Evolutionary conservation across 2,329 filamentous ascomycete species (phyloP).

Genomic region (Dactylellina parvicollis): DNA sequence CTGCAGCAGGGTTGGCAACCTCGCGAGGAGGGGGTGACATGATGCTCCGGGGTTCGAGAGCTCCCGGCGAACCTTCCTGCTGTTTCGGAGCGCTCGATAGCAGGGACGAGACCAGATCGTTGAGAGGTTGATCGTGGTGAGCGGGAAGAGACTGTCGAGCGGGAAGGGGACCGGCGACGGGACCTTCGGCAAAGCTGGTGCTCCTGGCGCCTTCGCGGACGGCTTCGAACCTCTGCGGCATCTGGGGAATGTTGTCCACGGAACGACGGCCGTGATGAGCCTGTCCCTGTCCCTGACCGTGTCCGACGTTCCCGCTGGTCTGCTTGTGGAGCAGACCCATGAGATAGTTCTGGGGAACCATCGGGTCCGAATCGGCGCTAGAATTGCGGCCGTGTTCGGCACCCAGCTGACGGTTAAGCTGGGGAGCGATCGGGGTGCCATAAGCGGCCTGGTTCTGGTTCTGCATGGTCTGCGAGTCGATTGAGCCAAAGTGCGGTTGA

Average conservation of each 20-base stretch:
- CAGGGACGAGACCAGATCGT: constrained; percentile 42
- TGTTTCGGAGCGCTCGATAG: constrained; percentile 47
- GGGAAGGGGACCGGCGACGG: constrained; percentile 15
- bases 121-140: constrained; percentile 42
- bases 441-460: constrained; percentile 19
- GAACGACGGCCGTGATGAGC: constrained; percentile 44
- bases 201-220: constrained; percentile 48
- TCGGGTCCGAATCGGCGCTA: constrained; percentile 34
- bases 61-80: constrained; percentile 48
- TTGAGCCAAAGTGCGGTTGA: constrained; percentile 68
- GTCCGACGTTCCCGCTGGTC: constrained; percentile 34
- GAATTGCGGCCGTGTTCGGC: constrained; percentile 44
- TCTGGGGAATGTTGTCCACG: constrained; percentile 46
- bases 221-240: constrained; percentile 44
- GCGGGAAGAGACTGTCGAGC: constrained; percentile 32
- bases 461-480: constrained; percentile 61
- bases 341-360: constrained; percentile 51
- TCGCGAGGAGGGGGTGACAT: constrained; percentile 61
- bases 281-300: too few species aligned
- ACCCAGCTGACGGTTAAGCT: constrained; percentile 49
- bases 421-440: constrained; percentile 10
- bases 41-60: constrained; percentile 65
- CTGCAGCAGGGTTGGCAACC: constrained; percentile 72
- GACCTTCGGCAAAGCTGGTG: constrained; percentile 43
- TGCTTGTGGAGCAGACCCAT: constrained; percentile 51